A percentile compares a stretch with the other conserved stretches of the same genome.
These are phyloP conservation scores for Pleurotus cornucopiae DNA, from an alignment of 768 basidiomycete genomes.

Conservation along the genomic window DNA sequence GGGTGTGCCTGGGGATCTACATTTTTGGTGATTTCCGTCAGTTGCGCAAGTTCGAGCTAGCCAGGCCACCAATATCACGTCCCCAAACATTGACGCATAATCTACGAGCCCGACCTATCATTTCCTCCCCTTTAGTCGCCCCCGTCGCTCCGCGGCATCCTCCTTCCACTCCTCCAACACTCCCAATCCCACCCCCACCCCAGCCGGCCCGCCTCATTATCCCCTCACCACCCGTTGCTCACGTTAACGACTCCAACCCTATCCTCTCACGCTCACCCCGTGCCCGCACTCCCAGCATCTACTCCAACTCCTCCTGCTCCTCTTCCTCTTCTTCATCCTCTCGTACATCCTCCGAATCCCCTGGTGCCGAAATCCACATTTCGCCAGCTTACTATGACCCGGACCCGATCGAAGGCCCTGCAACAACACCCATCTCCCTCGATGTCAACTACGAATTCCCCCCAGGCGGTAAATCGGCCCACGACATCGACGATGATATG, in stretches of 20 bases:
- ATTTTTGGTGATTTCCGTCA: slow-evolving; percentile 78
- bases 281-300: slow-evolving; percentile 10
- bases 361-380: slow-evolving; percentile 16
- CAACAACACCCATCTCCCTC: slow-evolving; percentile 14
- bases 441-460: slow-evolving; percentile 12
- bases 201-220: slow-evolving; percentile 19
- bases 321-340: slow-evolving; percentile 21
- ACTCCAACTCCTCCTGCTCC: slow-evolving; percentile 7
- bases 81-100: slow-evolving; percentile 30
- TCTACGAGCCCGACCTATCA: slow-evolving; percentile 16
- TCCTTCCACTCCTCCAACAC: slow-evolving; percentile 7
- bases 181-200: slow-evolving; percentile 12
- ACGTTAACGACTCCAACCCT: slow-evolving; percentile 16
- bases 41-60: slow-evolving; percentile 73
- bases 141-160: slow-evolving; percentile 2
- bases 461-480: slow-evolving; percentile 9
- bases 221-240: slow-evolving; percentile 26
- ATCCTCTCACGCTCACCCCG: slow-evolving; percentile 18
- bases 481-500: neutral
- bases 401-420: slow-evolving; percentile 22
- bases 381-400: slow-evolving; percentile 21
- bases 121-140: slow-evolving; percentile 12
- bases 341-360: slow-evolving; percentile 15
- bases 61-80: slow-evolving; percentile 60
- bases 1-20: slow-evolving; percentile 69